phyloP scores from a whole-genome alignment of 2,329 filamentous ascomycete species.

The Fusarium dimerum region DNA sequence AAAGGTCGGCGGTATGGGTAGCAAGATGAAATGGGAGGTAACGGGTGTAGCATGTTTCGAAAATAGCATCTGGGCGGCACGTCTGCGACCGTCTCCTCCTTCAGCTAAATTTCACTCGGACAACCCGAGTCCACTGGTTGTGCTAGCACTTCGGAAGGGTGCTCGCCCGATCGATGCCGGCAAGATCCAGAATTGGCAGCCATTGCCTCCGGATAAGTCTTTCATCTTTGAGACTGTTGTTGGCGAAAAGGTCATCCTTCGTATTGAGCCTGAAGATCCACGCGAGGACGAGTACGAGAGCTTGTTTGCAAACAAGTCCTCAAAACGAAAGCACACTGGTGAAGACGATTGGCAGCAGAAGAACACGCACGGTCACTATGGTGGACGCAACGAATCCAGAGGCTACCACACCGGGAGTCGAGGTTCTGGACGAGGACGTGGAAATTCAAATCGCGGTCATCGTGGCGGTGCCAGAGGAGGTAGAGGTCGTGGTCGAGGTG shows the following conservation, averaged over 20 bases:
- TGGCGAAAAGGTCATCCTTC: slow-evolving; percentile 81
- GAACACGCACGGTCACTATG: slow-evolving; percentile 34
- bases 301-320: slow-evolving; percentile 59
- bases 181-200: slow-evolving; percentile 82
- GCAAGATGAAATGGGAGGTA: slow-evolving; percentile 81
- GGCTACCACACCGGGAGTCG: slow-evolving; percentile 46
- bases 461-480: slow-evolving; percentile 43
- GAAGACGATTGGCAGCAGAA: slow-evolving; percentile 45
- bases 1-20: slow-evolving; percentile 84
- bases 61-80: slow-evolving; percentile 84
- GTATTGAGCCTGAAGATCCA: slow-evolving; percentile 72
- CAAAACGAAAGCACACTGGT: slow-evolving; percentile 60
- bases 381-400: slow-evolving; percentile 43
- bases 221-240: slow-evolving; percentile 82
- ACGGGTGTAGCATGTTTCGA: slow-evolving; percentile 74
- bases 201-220: slow-evolving; percentile 68
- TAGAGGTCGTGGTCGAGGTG: slow-evolving; percentile 47
- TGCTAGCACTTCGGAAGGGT: slow-evolving; percentile 77
- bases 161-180: slow-evolving; percentile 77
- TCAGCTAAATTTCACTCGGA: slow-evolving; percentile 75
- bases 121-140: slow-evolving; percentile 74
- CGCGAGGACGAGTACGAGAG: slow-evolving; percentile 65
- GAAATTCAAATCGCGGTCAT: slow-evolving; percentile 38
- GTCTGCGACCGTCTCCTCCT: slow-evolving; percentile 70
- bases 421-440: slow-evolving; percentile 41